Base-by-base conservation (phyloP, 768 basidiomycete genomes). In the Chiua virens region DNA sequence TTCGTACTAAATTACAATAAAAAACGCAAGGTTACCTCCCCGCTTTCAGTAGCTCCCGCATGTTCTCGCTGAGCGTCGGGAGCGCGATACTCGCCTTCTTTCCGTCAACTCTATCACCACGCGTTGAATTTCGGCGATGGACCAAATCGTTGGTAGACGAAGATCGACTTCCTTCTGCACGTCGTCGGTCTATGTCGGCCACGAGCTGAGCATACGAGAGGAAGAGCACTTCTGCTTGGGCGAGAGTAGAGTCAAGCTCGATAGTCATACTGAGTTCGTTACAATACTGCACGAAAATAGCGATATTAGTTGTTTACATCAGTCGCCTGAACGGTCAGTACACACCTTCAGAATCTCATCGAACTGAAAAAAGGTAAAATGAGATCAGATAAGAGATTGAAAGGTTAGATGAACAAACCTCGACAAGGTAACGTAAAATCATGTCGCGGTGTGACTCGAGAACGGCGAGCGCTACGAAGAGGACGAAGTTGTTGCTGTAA, bases 151-250 rank as follows among this genome's bases (percentile, higher is more conserved):
- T 44, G 3, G 63, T 47, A 1, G 65, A 59, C 5, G 62, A 48
- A 37, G 34, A 46, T 17, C 51, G 54, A 14, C 58, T 53, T 5
- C 47, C 45, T 42, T 92, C 90, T 0, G 81, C 82, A 55, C 78
- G 80, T 55, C 87, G 81, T 32, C 88, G 81, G 66, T 97, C 93
- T 59, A 96, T 83, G 66, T 96, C 93, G 10, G 88, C 88, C 20
- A 98, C 86, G 20, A 97, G 72, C 61, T 90, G 87, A 13, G 85
- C 75, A 73, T 97, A 98, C 1, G 93, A 93, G 3, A 96, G 78
- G 78, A 92, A 98, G 20, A 99, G 79, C 15, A 98, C 94, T 70
- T 99, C 97, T 10, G 96, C 97, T 71, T 98, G 97, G 0, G 92
- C 88, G 9, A 99, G 80, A 18, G 97, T 96, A 1, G 87, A 84